Evolutionary conservation across 352 stramenopile genomes (phyloP).

Genomic region (Pythium aristosporum): DNA sequence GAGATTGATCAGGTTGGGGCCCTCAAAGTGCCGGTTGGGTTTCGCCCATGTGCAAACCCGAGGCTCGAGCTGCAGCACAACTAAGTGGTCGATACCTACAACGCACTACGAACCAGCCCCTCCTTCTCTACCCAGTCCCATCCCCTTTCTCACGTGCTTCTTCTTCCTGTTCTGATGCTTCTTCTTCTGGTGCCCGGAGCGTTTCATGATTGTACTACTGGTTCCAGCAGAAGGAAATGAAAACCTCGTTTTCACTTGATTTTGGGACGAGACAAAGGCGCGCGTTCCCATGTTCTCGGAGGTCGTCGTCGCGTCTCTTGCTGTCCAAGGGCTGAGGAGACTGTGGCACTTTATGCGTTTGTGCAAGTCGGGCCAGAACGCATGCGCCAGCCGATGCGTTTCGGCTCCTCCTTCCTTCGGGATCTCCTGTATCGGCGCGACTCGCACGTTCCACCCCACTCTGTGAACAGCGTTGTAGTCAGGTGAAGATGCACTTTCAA

Average conservation of each 20-base stretch:
- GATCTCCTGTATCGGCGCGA: conserved; percentile 6
- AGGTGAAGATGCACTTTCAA: neutral
- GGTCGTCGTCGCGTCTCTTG: neutral
- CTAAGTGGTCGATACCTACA: no score
- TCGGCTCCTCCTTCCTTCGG: neutral
- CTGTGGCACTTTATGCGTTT: conserved; percentile 7
- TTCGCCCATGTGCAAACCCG: no score
- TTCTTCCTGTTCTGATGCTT: conserved; percentile 1
- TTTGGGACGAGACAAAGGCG: conserved; percentile 1
- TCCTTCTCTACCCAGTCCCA: conserved; percentile 7
- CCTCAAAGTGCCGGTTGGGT: neutral
- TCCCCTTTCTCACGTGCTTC: neutral
- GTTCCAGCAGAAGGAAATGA: neutral
- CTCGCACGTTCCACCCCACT: conserved; percentile 15
- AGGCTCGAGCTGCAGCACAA: no score
- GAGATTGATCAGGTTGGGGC: neutral
- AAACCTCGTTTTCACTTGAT: conserved; percentile 9
- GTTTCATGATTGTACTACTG: conserved; percentile 6
- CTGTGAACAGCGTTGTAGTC: conserved; percentile 8
- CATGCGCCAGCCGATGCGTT: conserved; percentile 21
- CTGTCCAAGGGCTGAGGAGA: neutral
- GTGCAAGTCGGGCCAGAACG: conserved; percentile 18
- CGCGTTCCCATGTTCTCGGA: neutral
- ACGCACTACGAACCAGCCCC: neutral
- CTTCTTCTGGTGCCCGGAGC: neutral